These are phyloP conservation scores for Scedosporium boydii DNA, from an alignment of 2,329 filamentous ascomycete species.

Conservation along the genomic window DNA sequence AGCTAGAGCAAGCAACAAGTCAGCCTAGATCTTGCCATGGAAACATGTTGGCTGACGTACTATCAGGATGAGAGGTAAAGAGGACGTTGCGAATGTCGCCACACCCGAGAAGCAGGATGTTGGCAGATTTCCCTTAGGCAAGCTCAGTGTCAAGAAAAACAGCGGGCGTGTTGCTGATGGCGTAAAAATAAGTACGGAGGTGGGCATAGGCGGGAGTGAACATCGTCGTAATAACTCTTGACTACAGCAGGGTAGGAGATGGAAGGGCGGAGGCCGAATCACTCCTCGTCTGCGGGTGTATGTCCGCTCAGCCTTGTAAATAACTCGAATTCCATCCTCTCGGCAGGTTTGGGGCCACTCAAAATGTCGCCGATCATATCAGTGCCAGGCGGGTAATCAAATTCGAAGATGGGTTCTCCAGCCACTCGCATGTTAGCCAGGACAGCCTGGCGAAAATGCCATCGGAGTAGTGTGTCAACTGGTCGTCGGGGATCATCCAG, in stretches of 20 bases:
- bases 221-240: background rate
- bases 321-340: conserved; percentile 1
- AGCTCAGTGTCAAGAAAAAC: background rate
- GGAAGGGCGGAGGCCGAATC: too few relatives aligned
- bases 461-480: conserved; percentile 13
- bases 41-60: too few relatives aligned
- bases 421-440: conserved; percentile 16
- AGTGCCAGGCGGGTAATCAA: conserved; percentile 17
- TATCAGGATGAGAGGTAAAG: background rate
- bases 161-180: background rate
- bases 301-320: background rate
- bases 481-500: conserved; percentile 9
- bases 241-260: too few relatives aligned
- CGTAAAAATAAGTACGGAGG: background rate
- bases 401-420: conserved; percentile 15
- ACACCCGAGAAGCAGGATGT: background rate
- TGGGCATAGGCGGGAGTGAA: conserved; percentile 29
- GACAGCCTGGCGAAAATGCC: conserved; percentile 17
- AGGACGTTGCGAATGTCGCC: background rate
- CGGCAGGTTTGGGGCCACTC: background rate
- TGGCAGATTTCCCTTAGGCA: background rate
- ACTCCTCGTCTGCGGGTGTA: too few relatives aligned
- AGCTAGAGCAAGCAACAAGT: background rate
- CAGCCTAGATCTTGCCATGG: background rate
- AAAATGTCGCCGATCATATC: conserved; percentile 19